Evolutionary conservation across 2,329 filamentous ascomycete species (phyloP), one percentile per base, ranked within the genome.

Genomic region (Colletotrichum tabaci): DNA sequence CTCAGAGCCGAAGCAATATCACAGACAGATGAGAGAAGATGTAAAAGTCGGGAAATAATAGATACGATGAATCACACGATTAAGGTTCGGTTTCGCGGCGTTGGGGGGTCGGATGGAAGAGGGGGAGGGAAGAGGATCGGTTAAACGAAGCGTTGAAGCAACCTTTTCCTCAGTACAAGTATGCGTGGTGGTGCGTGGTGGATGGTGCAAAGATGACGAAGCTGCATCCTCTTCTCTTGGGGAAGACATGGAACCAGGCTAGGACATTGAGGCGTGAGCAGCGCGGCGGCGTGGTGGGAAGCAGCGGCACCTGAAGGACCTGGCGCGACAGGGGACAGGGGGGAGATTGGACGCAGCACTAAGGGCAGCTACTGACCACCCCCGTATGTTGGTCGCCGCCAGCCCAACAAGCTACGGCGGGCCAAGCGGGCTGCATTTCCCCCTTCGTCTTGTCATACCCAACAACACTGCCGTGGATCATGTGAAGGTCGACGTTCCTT

Each of bases 131-230:
- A 53, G n/a, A 46, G 13, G 18, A 53, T 35, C 23, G 38, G 49
- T 35, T 30, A 18, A 53, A 23, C 44, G 46, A 18, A 38, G 23
- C 3, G 18, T 21, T 53, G 10, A 26, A 60, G 62, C 53, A 60
- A 16, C 66, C 52, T 69, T 62, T 26, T 42, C 30, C 49, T 63
- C 23, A 23, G 42, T 47, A 44, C 44, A 57, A 38, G 40, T 71
- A 16, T 26, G 40, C 8, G 26, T 18, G 23, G 26, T 53, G 62
- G 55, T 40, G 47, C 38, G 38, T 12, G 52, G 42, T 30, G 49
- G n/a, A 60, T 58, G 52, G 44, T 72, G 60, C 53, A 64, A 69
- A 72, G 53, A 72, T 72, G 69, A 72, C 69, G 69, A 64, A 61
- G 66, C 58, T 69, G 65, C 49, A 42, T 55, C 23, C 40, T 57